Evolutionary conservation across 2,329 filamentous ascomycete species (phyloP), one percentile per base, ranked within the genome.

Genomic region (Beauveria sp.): DNA sequence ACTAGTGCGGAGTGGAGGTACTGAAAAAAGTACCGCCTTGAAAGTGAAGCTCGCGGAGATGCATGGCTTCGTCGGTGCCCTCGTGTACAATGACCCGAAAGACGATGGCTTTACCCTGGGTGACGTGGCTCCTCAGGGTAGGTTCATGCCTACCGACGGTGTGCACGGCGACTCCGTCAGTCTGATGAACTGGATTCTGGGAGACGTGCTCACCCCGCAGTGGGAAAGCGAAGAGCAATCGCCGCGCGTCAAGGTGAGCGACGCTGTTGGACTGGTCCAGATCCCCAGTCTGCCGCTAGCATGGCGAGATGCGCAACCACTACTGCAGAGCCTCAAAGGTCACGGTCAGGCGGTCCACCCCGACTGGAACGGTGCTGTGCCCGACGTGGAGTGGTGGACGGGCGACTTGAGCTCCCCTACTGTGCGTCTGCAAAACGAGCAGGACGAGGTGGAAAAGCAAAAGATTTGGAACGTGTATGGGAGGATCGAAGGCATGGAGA

Each of bases 401-500:
- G 95, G 95, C 38, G 85, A 92, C 69, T 73, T 78, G 3, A 83
- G 83, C 0, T 91, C 90, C 3, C 92, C 93, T 0, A 80, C 86
- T 26, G 89, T 99, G 54, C 88, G 89, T 57, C 80, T 99, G 26
- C 85, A 88, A 74, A 98, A 98, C 72, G 77, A 91, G 63, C 92
- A 96, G 71, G 92, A 96, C 67, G 92, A 96, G 71, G 83, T 86
- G 14, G 83, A 89, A 62, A 82, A 89, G 70, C 91, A 96, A 73
- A 85, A 88, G 6, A 95, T 99, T 64, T 96, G 91, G 83, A 99
- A 99, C 70, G 86, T 98, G 0, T 86, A 96, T 69, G 93, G 90
- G 38, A 84, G 87, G 60, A 93, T 99, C 57, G 77, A 81, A 14
- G 95, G 95, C n/a, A 80, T 91, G 62, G 95, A 98, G 74, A 88